phyloP scores from a whole-genome alignment of 805 yeast species.

The Pichia rugopelliculosa region DNA sequence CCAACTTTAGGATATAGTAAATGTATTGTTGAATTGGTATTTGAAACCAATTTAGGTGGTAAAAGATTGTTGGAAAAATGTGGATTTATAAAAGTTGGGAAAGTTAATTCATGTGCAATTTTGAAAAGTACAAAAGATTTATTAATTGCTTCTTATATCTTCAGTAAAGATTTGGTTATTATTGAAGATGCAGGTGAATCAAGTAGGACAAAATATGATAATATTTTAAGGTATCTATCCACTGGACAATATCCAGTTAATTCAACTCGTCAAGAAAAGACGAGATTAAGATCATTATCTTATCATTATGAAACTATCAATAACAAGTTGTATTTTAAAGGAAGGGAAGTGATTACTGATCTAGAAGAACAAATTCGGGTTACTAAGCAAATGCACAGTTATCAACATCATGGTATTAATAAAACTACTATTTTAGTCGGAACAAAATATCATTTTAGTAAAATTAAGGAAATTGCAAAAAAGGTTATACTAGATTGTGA shows the following conservation, averaged over 20 bases:
- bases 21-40: constrained; percentile 75
- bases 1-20: constrained; percentile 82
- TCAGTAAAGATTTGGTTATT: constrained; percentile 70
- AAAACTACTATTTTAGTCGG: constrained; percentile 73
- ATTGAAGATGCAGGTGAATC: constrained; percentile 18
- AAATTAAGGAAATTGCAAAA: constrained; percentile 82
- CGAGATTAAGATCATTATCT: constrained; percentile 75
- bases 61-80: constrained; percentile 69
- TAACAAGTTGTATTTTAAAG: constrained; percentile 58
- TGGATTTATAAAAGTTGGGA: constrained; percentile 71
- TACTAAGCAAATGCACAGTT: constrained; percentile 59
- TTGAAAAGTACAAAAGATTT: constrained; percentile 67
- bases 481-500: constrained; percentile 69
- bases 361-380: constrained; percentile 68
- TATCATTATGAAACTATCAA: constrained; percentile 65
- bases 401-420: constrained; percentile 80
- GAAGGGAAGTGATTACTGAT: constrained; percentile 72
- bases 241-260: constrained; percentile 83
- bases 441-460: constrained; percentile 83
- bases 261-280: constrained; percentile 76
- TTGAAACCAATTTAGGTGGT: constrained; percentile 82
- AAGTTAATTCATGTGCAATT: constrained; percentile 81
- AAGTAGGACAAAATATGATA: constrained; percentile 42
- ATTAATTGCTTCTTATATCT: constrained; percentile 81
- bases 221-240: constrained; percentile 67